Evolutionary conservation across 164 flowering plant genomes (phyloP), one percentile per base, ranked within the genome.

Genomic region (Hamamelis virginiana): DNA sequence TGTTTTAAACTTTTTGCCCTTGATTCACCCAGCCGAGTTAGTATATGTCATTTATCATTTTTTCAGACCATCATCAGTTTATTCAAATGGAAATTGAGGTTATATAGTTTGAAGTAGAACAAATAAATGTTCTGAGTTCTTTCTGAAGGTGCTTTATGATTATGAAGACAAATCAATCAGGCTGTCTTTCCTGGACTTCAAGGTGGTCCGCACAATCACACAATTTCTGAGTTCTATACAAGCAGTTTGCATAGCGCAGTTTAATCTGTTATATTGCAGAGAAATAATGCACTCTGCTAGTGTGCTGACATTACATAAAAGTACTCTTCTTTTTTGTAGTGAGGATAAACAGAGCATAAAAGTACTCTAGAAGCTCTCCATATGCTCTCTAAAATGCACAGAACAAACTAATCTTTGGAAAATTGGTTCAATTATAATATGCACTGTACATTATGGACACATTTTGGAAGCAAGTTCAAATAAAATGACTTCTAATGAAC

Each of bases 181-280:
- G 94, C 99, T 47, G 99, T 96, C 63, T 93, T 96, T 73, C 98
- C 99, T 69, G 98, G 99, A 69, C 97, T 96, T 78, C 99, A 96
- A 86, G 99, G 99, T 55, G 99, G 99, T 55, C 99, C 99, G 0
- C 99, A 96, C 81, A 96, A 96, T 76, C 99, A 96, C 83, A 96
- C 99, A 26, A 96, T 96, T 67, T 44, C 97, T 69, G 99, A 97
- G 25, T 81, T 47, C 12, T 8, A 9, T 47, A 8, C 14, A 9
- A 47, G 14, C 50, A 22, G 62, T 59, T 23, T 50, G 55, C n/a
- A 21, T 59, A 26, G 4, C 18, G 43, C 27, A 19, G 26, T 13
- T 22, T 27, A 26, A 11, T 59, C 9, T 43, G 27, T 41, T 22
- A 22, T 22, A 23, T 58, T 4, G 10, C 61, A 50, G n/a, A n/a